Base-by-base conservation (phyloP, 805 yeast species). In the Ogataea nakhonphanomensis region DNA sequence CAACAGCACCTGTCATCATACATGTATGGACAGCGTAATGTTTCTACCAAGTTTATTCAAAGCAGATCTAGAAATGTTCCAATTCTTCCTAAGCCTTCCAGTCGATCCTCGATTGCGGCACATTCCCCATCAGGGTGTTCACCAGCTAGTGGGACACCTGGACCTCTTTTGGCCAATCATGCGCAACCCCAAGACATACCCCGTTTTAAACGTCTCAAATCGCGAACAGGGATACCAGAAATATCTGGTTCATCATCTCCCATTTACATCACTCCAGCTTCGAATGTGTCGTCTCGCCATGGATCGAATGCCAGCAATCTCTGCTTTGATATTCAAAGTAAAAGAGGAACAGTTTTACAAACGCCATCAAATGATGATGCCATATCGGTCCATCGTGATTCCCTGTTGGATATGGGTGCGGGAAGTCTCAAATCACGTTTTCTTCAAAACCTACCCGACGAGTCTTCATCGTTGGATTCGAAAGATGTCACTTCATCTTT, bases 61-160 rank as follows among this genome's bases (percentile, higher is more conserved):
- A 14, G 5, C 11, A 44, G 58, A 8, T 43, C 58, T 1, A 59
- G 58, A 42, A 61, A 57, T 33, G 64, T 62, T 10, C 67, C 66
- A 9, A 62, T 62, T 14, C 42, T 62, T 25, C 67, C 67, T 10
- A 62, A 61, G 45, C 66, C 66, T 9, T 30, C 48, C 10, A 15
- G 20, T 2, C 32, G 22, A 23, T 17, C 32, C 2, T 29, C 41
- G 3, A 15, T 33, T 8, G 45, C 51, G 3, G 27, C 41, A 11
- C 42, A 47, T 10, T 39, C 53, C 7, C 43, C 47, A 8, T 25
- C 45, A 5, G 39, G 41, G 7, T 41, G 27, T 23, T 50, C 57
- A 20, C 51, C 59, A 7, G 33, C 35, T 5, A 44, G 29, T 12
- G 9, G 26, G 33, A 35, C 12, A 20, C 41, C 27, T 29, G 47